Conservation (phyloP, 495 filamentous ascomycete species). For the Tetracladium setigerum region DNA sequence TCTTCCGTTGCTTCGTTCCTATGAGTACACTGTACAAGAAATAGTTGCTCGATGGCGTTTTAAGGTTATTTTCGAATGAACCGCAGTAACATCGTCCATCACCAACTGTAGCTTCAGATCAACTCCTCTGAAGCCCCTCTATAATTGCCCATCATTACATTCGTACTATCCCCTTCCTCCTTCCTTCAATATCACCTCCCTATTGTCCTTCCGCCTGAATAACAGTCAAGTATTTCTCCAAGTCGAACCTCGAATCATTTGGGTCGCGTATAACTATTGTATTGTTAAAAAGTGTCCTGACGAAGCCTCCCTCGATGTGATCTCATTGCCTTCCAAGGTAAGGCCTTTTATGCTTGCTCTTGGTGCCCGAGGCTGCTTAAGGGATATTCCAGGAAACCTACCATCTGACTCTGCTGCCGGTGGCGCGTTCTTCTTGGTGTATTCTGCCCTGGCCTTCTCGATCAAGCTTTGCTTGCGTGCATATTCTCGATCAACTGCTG, state of each 20-base stretch:
- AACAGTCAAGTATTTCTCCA: constrained; percentile 72
- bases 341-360: not conserved
- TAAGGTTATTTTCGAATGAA: constrained; percentile 20
- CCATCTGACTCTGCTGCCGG: constrained; percentile 28
- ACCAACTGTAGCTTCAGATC: constrained; percentile 5
- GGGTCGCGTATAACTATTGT: constrained; percentile 73
- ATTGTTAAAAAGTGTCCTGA: not conserved
- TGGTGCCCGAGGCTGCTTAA: not conserved
- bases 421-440: constrained; percentile 59
- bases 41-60: constrained; percentile 18
- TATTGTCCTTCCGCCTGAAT: constrained; percentile 50
- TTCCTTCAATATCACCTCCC: constrained; percentile 6
- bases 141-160: constrained; percentile 15
- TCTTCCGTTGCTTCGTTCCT: constrained; percentile 3
- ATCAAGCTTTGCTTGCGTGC: constrained; percentile 83
- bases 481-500: constrained; percentile 67
- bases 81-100: constrained; percentile 11
- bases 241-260: constrained; percentile 77
- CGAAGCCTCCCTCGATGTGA: not conserved
- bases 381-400: constrained; percentile 16
- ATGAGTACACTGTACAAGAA: constrained; percentile 27
- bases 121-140: constrained; percentile 13
- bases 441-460: constrained; percentile 84
- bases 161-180: not conserved
- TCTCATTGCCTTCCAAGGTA: not conserved